Base-by-base conservation (phyloP, 257 asterid species). In the Solanum rostratum region DNA sequence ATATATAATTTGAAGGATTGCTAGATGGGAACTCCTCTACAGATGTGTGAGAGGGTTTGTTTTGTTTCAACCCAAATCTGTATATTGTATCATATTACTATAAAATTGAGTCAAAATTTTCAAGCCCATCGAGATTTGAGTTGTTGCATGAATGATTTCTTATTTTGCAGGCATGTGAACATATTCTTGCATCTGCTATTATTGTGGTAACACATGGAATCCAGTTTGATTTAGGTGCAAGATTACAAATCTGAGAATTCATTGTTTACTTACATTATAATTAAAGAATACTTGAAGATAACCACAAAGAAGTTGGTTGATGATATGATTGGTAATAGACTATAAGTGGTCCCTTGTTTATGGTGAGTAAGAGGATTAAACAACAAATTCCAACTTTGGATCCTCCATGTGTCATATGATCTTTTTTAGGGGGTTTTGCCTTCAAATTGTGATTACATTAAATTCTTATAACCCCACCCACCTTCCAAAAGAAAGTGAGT, bases 61-160 rank as follows among this genome's bases (percentile, higher is more conserved):
- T 87, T 87, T 87, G 86, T 41, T 87, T 87, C 84, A 85, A 85
- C 91, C 87, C 89, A 85, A 82, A 87, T 88, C 91, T 87, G 93
- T 85, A 86, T 86, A 85, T 89, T 87, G 92, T 88, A 89, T 89
- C 91, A 85, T 84, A 83, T 33, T 65, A 27, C 20, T 79, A 86
- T 82, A 86, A 79, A 90, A 87, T 85, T 68, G 82, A 74, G 66
- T 70, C 83, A 71, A 81, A 55, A 76, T 73, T 85, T 84, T 79
- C 46, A 74, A 30, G 24, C 18, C 49, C 16, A 33, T 60, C 22
- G 8, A 73, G 63, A 18, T 76, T 27, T 8, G 41, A 49, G 7
- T 13, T 41, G 27, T 43, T 45, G 81, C 27, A 76, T 76, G 62
- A 76, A 74, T 74, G 24, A 24, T 24, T 66, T 63, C 7, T 4